Evolutionary conservation across 2,329 filamentous ascomycete species (phyloP).

Genomic region (Fusarium mexicanum): DNA sequence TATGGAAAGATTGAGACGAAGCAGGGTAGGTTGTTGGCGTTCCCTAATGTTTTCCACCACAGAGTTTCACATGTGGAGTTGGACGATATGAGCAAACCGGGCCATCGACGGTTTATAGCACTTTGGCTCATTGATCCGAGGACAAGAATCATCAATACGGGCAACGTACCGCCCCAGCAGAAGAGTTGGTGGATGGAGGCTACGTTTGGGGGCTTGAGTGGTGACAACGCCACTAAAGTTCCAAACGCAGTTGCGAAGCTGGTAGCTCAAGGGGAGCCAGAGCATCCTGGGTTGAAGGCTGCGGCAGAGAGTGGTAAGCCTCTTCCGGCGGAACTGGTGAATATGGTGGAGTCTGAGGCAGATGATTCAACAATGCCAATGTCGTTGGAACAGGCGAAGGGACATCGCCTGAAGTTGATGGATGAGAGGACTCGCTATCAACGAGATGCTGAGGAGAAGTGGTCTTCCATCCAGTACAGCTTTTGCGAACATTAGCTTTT

Average conservation of each 20-base stretch:
- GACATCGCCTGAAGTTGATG: conserved; percentile 30
- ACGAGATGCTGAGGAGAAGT: fast-evolving
- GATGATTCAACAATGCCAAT: conserved; percentile 2
- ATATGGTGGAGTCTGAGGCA: conserved; percentile 5
- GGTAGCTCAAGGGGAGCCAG: background rate
- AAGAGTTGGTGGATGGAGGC: conserved; percentile 44
- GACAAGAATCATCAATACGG: conserved; percentile 47
- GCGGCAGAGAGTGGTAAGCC: background rate
- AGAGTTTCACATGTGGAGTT: conserved; percentile 54
- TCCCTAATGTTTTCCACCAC: conserved; percentile 37
- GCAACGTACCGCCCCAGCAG: conserved; percentile 49
- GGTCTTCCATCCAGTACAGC: background rate
- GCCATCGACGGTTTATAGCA: conserved; percentile 62
- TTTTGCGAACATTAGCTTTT: conserved; percentile 29
- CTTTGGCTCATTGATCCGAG: conserved; percentile 65
- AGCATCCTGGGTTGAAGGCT: background rate
- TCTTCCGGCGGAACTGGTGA: conserved; percentile 21
- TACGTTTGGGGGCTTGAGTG: background rate
- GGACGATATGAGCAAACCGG: conserved; percentile 56
- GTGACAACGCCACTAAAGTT: background rate
- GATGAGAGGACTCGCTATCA: conserved; percentile 7
- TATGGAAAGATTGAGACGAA: conserved; percentile 35
- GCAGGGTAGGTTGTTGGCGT: conserved; percentile 25
- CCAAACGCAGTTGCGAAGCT: conserved; percentile 1
- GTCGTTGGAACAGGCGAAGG: conserved; percentile 23